These are phyloP conservation scores for Magnolia officinalis DNA, from an alignment of 164 flowering plant genomes.

Conservation along the genomic window DNA sequence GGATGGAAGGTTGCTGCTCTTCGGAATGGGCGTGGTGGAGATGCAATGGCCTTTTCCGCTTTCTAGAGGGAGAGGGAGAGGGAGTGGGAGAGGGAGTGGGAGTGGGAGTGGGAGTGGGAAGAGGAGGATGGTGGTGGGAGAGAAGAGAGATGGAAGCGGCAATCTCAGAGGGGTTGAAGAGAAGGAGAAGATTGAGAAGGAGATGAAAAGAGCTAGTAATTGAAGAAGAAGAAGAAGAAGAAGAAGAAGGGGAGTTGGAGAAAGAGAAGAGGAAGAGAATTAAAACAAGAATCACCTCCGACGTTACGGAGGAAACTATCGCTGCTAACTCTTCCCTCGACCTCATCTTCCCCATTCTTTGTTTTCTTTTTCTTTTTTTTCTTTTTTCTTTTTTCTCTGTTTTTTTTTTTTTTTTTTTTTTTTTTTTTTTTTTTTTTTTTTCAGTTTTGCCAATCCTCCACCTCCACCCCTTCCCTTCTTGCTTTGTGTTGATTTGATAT, in stretches of 20 bases:
- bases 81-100: constrained; percentile 14
- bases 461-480: not conserved
- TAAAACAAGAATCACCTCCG: not conserved
- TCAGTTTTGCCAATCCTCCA: not conserved
- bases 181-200: constrained; percentile 8
- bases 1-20: not conserved
- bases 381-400: too few relatives aligned
- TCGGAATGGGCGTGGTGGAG: not conserved
- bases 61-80: constrained; percentile 26
- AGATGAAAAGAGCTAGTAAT: not conserved
- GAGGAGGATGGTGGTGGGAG: not conserved
- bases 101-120: not conserved
- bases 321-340: not conserved
- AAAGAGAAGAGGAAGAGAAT: not conserved
- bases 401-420: not conserved
- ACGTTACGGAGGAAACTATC: not conserved
- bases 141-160: constrained; percentile 35
- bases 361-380: not conserved
- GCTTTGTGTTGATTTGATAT: too few relatives aligned
- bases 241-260: not conserved
- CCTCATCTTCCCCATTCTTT: not conserved
- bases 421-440: not conserved
- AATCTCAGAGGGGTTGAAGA: constrained; percentile 38
- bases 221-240: not conserved
- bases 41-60: constrained; percentile 29